A percentile compares a stretch with the other conserved stretches of the same genome.
Evolutionary conservation across 2,329 filamentous ascomycete species (phyloP).

Genomic region (Clonostachys chloroleuca): DNA sequence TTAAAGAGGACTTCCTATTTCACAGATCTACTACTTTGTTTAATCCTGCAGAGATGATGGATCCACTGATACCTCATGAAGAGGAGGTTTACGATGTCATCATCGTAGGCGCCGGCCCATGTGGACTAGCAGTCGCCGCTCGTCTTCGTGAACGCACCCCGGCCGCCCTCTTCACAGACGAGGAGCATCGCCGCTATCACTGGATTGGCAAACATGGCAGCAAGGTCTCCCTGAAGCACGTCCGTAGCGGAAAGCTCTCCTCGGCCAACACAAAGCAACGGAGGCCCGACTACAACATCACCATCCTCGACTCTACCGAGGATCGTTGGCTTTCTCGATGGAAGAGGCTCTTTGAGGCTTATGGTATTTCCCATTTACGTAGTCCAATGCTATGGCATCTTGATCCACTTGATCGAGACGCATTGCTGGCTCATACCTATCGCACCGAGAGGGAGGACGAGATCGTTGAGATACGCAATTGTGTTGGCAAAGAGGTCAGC

Average conservation of each 20-base stretch:
- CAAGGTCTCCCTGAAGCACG: constrained; percentile 51
- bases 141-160: constrained; percentile 69
- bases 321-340: constrained; percentile 66
- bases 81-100: constrained; percentile 57
- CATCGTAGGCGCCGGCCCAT: constrained; percentile 71
- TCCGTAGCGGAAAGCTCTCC: constrained; percentile 21
- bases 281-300: constrained; percentile 32
- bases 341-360: constrained; percentile 63
- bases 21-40: too few relatives aligned
- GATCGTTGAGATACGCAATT: constrained; percentile 65
- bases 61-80: constrained; percentile 4
- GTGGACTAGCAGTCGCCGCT: constrained; percentile 69
- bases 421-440: constrained; percentile 65
- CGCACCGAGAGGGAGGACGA: constrained; percentile 56
- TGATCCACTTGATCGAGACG: constrained; percentile 71
- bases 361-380: constrained; percentile 67
- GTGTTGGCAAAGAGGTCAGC: constrained; percentile 75
- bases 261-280: neutral
- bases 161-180: constrained; percentile 77
- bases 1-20: too few relatives aligned
- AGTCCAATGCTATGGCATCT: constrained; percentile 84
- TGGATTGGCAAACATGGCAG: constrained; percentile 66
- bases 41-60: too few relatives aligned
- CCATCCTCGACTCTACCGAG: constrained; percentile 64
- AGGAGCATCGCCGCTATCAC: constrained; percentile 76